Conservation (phyloP, 805 yeast species). For the Priceomyces castillae region DNA sequence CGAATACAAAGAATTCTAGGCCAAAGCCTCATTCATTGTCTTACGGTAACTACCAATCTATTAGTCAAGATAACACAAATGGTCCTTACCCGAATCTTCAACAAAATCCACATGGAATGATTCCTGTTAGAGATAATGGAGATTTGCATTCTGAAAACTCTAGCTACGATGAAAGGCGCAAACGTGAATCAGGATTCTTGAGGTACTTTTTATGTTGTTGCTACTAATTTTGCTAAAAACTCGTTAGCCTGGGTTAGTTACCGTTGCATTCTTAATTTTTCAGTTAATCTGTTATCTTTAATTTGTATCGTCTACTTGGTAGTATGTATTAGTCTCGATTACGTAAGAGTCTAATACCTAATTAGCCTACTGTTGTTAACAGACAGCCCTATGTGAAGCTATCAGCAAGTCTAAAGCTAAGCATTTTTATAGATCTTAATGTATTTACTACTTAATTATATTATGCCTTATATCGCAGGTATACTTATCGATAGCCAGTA, state of each 20-base stretch:
- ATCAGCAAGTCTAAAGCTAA: neutral
- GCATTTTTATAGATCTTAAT: neutral
- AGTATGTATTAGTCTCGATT: no score
- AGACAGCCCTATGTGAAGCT: neutral
- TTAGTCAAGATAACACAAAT: conserved; percentile 17
- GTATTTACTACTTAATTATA: neutral
- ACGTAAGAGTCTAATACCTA: no score
- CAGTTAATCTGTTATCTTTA: neutral
- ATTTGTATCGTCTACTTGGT: neutral
- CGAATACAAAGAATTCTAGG: conserved; percentile 8
- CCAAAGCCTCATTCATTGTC: conserved; percentile 15
- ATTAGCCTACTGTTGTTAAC: no score
- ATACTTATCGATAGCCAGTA: no score
- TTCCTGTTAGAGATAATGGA: conserved; percentile 34
- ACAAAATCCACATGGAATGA: conserved; percentile 20
- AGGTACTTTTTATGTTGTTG: conserved; percentile 6
- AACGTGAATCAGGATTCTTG: conserved; percentile 9
- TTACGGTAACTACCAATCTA: conserved; percentile 19
- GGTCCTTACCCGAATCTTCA: conserved; percentile 15
- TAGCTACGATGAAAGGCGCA: conserved; percentile 23
- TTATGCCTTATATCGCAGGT: no score
- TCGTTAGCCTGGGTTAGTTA: no score
- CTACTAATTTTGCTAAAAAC: conserved; percentile 1
- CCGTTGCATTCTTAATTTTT: neutral
- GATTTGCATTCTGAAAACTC: conserved; percentile 41